phyloP scores from a whole-genome alignment of 495 filamentous ascomycete genomes.

The Penicillium canariense region DNA sequence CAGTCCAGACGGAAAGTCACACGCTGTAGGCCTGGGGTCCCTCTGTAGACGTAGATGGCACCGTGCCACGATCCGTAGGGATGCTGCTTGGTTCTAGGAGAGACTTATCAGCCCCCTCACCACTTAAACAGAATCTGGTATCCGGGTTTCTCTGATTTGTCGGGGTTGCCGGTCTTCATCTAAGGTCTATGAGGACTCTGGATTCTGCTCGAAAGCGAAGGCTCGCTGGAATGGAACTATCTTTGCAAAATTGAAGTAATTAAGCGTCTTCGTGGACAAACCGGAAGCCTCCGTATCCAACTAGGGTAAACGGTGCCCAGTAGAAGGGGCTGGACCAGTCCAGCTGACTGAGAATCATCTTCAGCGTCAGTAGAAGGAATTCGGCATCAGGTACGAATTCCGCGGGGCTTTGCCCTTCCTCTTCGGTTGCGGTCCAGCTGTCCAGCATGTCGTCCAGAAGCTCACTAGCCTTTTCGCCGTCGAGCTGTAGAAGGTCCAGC shows the following conservation, averaged over 20 bases:
- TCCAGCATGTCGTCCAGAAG: conserved; percentile 25
- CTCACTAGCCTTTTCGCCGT: conserved; percentile 16
- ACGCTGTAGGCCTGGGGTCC: not conserved
- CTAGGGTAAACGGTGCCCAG: conserved; percentile 29
- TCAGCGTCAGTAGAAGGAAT: conserved; percentile 18
- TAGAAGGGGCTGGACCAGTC: conserved; percentile 31
- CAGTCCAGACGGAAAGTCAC: not conserved
- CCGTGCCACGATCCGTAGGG: not conserved
- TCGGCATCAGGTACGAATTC: conserved; percentile 27
- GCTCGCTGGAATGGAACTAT: too few relatives aligned
- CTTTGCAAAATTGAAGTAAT: too few relatives aligned
- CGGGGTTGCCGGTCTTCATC: too few relatives aligned
- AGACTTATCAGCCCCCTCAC: too few relatives aligned
- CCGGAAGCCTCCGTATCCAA: conserved; percentile 29
- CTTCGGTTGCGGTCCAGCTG: conserved; percentile 6
- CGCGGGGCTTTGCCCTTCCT: conserved; percentile 3
- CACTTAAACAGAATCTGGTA: too few relatives aligned
- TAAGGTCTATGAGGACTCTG: too few relatives aligned
- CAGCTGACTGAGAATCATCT: conserved; percentile 24
- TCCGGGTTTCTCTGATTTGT: too few relatives aligned
- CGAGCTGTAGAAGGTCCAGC: conserved; percentile 23
- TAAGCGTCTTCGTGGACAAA: conserved; percentile 23
- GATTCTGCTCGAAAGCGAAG: too few relatives aligned
- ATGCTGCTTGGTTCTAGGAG: not conserved
- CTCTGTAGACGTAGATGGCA: not conserved